Evolutionary conservation across 148 eudicot species (phyloP).

Genomic region (Chenopodium formosanum): DNA sequence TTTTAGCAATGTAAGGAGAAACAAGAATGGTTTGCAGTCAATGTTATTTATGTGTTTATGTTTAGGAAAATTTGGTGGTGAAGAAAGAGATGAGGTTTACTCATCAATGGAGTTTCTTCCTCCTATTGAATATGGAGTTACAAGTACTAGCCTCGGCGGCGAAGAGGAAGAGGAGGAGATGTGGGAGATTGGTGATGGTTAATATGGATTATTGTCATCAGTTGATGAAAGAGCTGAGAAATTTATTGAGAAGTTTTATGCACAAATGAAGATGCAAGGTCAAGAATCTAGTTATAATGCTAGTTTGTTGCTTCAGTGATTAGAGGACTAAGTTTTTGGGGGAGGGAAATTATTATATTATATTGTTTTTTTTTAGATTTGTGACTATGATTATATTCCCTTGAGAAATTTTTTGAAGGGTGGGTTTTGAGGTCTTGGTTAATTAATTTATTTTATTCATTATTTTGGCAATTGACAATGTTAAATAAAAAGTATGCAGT

Average conservation of each 20-base stretch:
- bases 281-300: background rate
- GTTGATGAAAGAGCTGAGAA: constrained; percentile 36
- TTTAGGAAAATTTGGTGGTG: constrained; percentile 9
- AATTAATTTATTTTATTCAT: too few relatives aligned
- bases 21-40: background rate
- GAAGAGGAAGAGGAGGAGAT: constrained; percentile 8
- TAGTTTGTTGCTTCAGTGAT: constrained; percentile 13
- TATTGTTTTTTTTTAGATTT: too few relatives aligned
- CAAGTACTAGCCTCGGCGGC: background rate
- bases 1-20: background rate
- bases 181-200: background rate
- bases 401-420: too few relatives aligned
- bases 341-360: too few relatives aligned
- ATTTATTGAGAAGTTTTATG: constrained; percentile 32
- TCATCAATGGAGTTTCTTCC: constrained; percentile 9
- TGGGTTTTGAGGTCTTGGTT: too few relatives aligned
- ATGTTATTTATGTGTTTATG: constrained; percentile 16
- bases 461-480: too few relatives aligned
- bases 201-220: constrained; percentile 13
- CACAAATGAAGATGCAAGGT: constrained; percentile 32
- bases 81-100: constrained; percentile 2
- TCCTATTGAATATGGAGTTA: background rate
- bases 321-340: background rate
- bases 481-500: too few relatives aligned
- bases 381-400: too few relatives aligned